phyloP scores from a whole-genome alignment of 2,329 filamentous ascomycete species.

The Colletotrichum tropicale region DNA sequence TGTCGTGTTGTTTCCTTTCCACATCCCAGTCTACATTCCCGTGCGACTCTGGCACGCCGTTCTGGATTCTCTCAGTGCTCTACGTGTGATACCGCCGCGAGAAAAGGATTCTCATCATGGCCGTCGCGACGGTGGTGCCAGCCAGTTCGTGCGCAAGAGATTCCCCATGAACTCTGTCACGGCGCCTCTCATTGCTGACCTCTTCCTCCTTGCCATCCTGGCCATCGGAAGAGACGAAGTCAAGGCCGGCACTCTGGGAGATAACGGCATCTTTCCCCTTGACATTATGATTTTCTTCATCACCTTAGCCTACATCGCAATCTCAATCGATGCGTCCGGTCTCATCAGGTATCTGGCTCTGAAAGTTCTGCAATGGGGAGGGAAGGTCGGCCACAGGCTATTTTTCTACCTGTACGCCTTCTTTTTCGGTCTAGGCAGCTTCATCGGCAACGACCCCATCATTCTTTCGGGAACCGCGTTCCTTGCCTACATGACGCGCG shows the following conservation, averaged over 20 bases:
- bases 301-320: constrained; percentile 76
- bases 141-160: constrained; percentile 51
- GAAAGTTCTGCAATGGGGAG: constrained; percentile 71
- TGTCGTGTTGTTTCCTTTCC: constrained; percentile 71
- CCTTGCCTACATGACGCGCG: constrained; percentile 77
- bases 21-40: constrained; percentile 67
- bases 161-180: constrained; percentile 76
- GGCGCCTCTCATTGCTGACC: constrained; percentile 71
- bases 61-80: constrained; percentile 42
- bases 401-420: constrained; percentile 78
- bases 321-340: constrained; percentile 78
- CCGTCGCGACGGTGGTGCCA: constrained; percentile 27
- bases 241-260: constrained; percentile 69
- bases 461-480: constrained; percentile 78
- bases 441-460: constrained; percentile 78
- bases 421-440: constrained; percentile 70
- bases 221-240: constrained; percentile 73
- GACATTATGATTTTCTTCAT: constrained; percentile 80
- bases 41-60: constrained; percentile 48
- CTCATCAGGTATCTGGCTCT: constrained; percentile 74
- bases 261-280: constrained; percentile 69
- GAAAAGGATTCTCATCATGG: constrained; percentile 22
- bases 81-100: constrained; percentile 49
- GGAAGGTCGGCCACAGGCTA: constrained; percentile 68
- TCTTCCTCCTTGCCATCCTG: constrained; percentile 72